Conservation (phyloP, 2,329 filamentous ascomycete species). For the Ilyonectria destructans region DNA sequence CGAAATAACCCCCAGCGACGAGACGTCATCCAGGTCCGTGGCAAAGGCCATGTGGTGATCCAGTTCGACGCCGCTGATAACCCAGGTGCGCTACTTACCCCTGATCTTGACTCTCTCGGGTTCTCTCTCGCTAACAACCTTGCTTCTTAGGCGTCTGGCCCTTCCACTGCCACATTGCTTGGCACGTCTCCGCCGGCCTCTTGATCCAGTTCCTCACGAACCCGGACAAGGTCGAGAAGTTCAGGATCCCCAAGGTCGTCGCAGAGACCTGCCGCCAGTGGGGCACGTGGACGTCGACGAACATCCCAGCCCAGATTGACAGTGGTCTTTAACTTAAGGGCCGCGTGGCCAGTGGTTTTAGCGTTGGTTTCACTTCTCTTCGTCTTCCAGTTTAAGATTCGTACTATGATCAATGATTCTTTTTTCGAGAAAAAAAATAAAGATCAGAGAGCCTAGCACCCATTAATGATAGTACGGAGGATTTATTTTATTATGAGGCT, state of each 20-base stretch:
- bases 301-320: conserved; percentile 68
- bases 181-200: conserved; percentile 71
- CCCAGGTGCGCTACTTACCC: conserved; percentile 55
- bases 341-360: not conserved
- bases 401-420: not conserved
- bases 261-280: conserved; percentile 69
- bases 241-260: conserved; percentile 64
- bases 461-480: not conserved
- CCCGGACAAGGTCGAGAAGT: conserved; percentile 57
- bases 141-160: conserved; percentile 63
- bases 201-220: conserved; percentile 66
- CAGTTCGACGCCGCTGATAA: conserved; percentile 66
- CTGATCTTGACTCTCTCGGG: not conserved
- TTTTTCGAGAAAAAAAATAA: not conserved
- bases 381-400: conserved; percentile 23
- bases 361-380: not conserved
- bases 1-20: conserved; percentile 66
- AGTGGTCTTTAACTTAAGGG: conserved; percentile 62
- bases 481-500: not conserved
- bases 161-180: conserved; percentile 71
- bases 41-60: conserved; percentile 64
- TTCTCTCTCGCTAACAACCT: conserved; percentile 9
- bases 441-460: conserved; percentile 2
- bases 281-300: conserved; percentile 64
- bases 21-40: conserved; percentile 66